phyloP scores from a whole-genome alignment of 331 rosid genomes.

The Malus hybrid region DNA sequence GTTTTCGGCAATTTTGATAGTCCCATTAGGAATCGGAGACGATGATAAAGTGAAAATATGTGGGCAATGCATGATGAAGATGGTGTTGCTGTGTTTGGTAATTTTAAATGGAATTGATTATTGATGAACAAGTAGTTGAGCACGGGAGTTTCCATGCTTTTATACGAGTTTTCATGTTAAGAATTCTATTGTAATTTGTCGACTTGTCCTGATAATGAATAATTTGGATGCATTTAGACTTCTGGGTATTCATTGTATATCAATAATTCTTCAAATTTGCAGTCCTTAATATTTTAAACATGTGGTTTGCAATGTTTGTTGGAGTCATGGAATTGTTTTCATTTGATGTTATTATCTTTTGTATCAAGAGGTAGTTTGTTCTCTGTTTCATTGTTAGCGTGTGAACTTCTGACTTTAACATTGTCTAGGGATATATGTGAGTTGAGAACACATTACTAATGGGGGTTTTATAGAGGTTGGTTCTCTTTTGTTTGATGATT shows the following conservation, averaged over 20 bases:
- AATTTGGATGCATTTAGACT: slow-evolving; percentile 26
- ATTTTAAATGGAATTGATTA: slow-evolving; percentile 7
- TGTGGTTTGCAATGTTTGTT: not conserved
- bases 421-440: not conserved
- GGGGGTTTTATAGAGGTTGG: not conserved
- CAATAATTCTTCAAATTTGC: not conserved
- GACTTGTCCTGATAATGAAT: slow-evolving; percentile 37
- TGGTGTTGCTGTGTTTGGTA: not conserved
- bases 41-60: not conserved
- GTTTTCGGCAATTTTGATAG: slow-evolving; percentile 36
- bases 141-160: slow-evolving; percentile 8
- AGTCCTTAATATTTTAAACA: not conserved
- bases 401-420: not conserved
- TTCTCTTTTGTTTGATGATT: not conserved
- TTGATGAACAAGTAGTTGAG: slow-evolving; percentile 19
- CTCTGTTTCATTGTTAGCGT: not conserved
- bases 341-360: not conserved
- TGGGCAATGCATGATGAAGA: not conserved
- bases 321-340: not conserved
- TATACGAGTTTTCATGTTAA: not conserved
- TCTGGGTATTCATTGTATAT: not conserved
- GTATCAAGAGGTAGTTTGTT: not conserved
- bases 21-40: slow-evolving; percentile 15
- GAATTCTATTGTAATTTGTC: slow-evolving; percentile 31
- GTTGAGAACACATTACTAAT: not conserved